Evolutionary conservation across 2,329 filamentous ascomycete genomes (phyloP), one percentile per base, ranked within the genome.

Genomic region (Tolypocladium endophyticum): DNA sequence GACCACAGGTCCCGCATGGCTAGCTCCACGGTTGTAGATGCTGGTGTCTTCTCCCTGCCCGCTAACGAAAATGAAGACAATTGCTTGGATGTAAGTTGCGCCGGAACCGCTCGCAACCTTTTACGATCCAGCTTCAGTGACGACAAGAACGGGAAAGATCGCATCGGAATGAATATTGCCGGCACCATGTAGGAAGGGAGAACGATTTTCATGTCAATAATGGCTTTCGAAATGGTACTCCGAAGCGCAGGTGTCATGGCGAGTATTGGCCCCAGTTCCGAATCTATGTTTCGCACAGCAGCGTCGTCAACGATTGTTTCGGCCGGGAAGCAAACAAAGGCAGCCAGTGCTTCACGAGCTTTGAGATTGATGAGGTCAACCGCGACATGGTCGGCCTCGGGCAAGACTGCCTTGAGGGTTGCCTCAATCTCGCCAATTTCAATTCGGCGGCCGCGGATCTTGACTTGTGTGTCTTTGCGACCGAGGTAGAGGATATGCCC

Each of bases 391-490:
- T 20, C 23, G 6, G 25, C 23, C 5, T 23, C 25, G 4, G 25
- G 47, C 14, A 61, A 11, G 4, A 4, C 28, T 8, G 12, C 3
- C 50, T 43, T 50, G 7, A 60, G 43, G 3, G n/a, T 43, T 5
- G 62, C 25, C 58, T 65, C 64, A 23, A 65, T 58, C 38, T 65
- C 62, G 35, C 60, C 60, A 41, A 62, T 57, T 54, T 66, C 64
- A 28, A 67, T 57, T 11, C 65, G 62, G n/a, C 59, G 58, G 3
- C 65, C 65, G 20, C 65, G 59, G 3, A 66, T 61, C 57, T 68
- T 67, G 39, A 67, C 60, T 14, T 58, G 56, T 1, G 56, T 28
- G 18, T 53, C 56, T 5, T 53, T 53, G 23, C 56, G 56, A 16
- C 55, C 64, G 58, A 7, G 39, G 56, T 43, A 65, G 28, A 65